phyloP scores from a whole-genome alignment of 306 rosid species.

The Sechiopsis laciniata region DNA sequence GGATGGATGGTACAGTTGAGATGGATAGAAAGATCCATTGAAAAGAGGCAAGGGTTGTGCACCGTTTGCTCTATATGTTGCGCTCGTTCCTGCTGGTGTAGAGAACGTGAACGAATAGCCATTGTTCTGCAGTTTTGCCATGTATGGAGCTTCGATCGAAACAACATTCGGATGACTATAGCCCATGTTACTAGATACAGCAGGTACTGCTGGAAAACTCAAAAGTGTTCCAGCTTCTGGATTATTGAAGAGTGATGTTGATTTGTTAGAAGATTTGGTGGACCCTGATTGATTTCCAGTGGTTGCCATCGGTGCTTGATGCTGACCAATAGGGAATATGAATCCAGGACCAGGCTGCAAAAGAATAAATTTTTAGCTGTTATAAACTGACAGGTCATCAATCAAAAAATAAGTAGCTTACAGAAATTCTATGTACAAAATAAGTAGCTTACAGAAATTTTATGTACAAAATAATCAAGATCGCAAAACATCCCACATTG shows the following conservation, averaged over 20 bases:
- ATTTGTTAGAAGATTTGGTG: slow-evolving; percentile 27
- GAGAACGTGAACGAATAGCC: slow-evolving; percentile 51
- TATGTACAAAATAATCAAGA: slow-evolving; percentile 17
- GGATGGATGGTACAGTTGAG: slow-evolving; percentile 47
- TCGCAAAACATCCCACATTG: too few species aligned
- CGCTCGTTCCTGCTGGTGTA: slow-evolving; percentile 41
- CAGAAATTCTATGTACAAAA: slow-evolving; percentile 15
- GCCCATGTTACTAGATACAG: slow-evolving; percentile 34
- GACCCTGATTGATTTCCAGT: slow-evolving; percentile 36
- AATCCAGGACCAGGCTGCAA: slow-evolving; percentile 48
- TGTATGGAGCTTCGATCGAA: slow-evolving; percentile 41
- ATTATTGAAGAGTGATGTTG: slow-evolving; percentile 32
- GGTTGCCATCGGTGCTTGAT: slow-evolving; percentile 38
- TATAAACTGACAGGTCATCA: background rate
- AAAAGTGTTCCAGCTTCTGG: slow-evolving; percentile 36
- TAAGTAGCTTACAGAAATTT: background rate
- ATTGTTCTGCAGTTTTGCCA: slow-evolving; percentile 46
- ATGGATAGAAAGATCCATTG: slow-evolving; percentile 41
- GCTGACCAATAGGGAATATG: slow-evolving; percentile 36
- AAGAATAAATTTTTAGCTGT: slow-evolving; percentile 9
- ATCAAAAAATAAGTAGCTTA: background rate
- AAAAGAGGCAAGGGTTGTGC: slow-evolving; percentile 45
- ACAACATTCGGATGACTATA: slow-evolving; percentile 38
- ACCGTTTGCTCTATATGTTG: slow-evolving; percentile 37
- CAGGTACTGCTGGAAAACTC: slow-evolving; percentile 43